phyloP scores from a whole-genome alignment of 2,329 filamentous ascomycete species.

The Blastomyces emzantsi region DNA sequence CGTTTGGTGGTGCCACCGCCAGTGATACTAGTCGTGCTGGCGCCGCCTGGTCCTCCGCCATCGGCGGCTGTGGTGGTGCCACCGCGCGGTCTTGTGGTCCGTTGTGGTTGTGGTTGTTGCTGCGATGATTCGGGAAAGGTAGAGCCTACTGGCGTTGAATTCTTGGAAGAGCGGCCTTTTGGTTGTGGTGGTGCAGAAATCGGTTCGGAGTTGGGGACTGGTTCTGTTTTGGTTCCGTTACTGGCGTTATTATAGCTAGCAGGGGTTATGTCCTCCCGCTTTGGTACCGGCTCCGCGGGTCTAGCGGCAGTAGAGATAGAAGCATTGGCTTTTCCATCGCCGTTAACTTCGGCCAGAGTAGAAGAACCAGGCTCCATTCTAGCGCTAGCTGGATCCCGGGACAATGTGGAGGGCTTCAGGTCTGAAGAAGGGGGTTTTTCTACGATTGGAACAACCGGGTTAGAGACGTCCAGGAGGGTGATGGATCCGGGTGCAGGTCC shows the following conservation, averaged over 20 bases:
- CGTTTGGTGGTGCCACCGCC: constrained; percentile 20
- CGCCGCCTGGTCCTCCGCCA: neutral
- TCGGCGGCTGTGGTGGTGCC: neutral
- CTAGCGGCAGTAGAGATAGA: constrained; percentile 7
- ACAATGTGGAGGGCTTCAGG: constrained; percentile 38
- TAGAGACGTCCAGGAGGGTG: constrained; percentile 22
- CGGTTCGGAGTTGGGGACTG: constrained; percentile 3
- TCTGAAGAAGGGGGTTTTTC: constrained; percentile 37
- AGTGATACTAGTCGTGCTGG: neutral
- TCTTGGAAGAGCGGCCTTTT: constrained; percentile 22
- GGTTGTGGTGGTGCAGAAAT: constrained; percentile 8
- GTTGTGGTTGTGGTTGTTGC: constrained; percentile 14
- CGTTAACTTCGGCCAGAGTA: constrained; percentile 20
- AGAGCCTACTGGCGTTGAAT: constrained; percentile 23
- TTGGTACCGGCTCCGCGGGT: constrained; percentile 20
- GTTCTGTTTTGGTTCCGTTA: constrained; percentile 5
- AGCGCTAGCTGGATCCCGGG: constrained; percentile 43
- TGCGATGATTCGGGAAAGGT: constrained; percentile 23
- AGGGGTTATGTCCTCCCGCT: constrained; percentile 30
- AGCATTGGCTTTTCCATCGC: constrained; percentile 20
- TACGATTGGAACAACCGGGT: constrained; percentile 18
- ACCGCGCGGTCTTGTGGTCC: constrained; percentile 18
- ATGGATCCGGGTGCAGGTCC: constrained; percentile 24
- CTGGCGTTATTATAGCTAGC: constrained; percentile 16
- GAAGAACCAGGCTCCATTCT: constrained; percentile 27